A percentile compares a stretch with the other conserved stretches of the same genome.
phyloP scores from a whole-genome alignment of 179 eudicot genomes.

The Beta macrorhiza region DNA sequence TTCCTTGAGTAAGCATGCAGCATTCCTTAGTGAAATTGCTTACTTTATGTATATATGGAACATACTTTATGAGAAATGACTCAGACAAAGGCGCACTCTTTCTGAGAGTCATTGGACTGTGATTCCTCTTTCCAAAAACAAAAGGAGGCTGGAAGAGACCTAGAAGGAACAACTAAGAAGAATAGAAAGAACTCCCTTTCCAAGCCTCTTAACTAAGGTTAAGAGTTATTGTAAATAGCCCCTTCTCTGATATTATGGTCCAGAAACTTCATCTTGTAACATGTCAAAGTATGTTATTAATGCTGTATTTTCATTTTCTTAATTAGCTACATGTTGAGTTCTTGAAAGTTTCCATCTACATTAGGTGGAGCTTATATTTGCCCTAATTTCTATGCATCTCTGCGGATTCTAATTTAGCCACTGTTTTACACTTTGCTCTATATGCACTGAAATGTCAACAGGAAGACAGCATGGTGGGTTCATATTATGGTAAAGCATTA shows the following conservation, averaged over 20 bases:
- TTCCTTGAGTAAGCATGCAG: not conserved
- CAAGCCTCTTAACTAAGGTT: not conserved
- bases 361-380: not conserved
- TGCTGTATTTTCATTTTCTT: not conserved
- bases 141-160: not conserved
- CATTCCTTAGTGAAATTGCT: not conserved
- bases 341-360: not conserved
- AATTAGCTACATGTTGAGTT: not conserved
- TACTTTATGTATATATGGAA: too few relatives aligned
- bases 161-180: not conserved
- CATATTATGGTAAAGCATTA: not conserved
- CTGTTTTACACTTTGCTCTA: not conserved
- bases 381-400: not conserved
- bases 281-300: not conserved
- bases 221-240: not conserved
- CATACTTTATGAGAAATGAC: too few relatives aligned
- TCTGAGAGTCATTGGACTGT: not conserved
- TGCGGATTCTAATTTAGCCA: not conserved
- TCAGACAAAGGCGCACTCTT: not conserved
- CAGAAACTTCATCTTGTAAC: not conserved
- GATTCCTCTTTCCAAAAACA: not conserved
- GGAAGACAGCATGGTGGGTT: conserved; percentile 1
- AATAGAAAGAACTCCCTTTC: not conserved
- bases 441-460: conserved; percentile 13
- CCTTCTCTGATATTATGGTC: not conserved